phyloP scores from a whole-genome alignment of 345 rosid genomes.

The Sonneratia caseolaris region DNA sequence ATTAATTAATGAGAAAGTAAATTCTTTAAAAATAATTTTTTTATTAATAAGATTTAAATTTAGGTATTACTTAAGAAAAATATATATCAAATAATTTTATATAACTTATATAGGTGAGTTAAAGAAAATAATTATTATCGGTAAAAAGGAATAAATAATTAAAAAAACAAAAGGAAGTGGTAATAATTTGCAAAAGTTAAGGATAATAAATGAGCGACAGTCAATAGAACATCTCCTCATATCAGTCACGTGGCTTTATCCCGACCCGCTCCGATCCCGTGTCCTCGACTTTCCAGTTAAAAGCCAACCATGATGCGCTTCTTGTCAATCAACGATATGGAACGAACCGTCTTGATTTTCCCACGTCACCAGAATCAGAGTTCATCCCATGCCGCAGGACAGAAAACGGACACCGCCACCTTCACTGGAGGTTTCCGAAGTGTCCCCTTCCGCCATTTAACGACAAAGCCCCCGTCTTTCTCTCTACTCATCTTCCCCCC shows the following conservation, averaged over 20 bases:
- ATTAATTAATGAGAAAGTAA: too few species aligned
- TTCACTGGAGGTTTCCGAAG: slow-evolving; percentile 6
- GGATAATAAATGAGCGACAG: background rate
- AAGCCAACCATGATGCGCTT: background rate
- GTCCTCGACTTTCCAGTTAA: background rate
- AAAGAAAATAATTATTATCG: too few species aligned
- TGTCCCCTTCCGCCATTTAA: slow-evolving; percentile 15
- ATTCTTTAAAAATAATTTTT: too few species aligned
- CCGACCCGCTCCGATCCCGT: background rate
- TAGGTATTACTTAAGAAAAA: too few species aligned
- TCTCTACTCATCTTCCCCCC: slow-evolving; percentile 15
- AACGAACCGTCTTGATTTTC: background rate
- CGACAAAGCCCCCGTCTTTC: background rate
- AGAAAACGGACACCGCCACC: background rate
- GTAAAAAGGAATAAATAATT: too few species aligned
- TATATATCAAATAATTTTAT: too few species aligned
- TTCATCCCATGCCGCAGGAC: background rate
- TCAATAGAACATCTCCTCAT: background rate
- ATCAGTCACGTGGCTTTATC: background rate
- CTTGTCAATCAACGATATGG: background rate
- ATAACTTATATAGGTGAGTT: too few species aligned
- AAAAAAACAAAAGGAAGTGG: too few species aligned
- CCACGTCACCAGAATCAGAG: background rate
- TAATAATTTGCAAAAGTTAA: background rate
- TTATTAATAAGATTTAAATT: too few species aligned